phyloP scores from a whole-genome alignment of 768 basidiomycete genomes.

The Ramaria sp. region DNA sequence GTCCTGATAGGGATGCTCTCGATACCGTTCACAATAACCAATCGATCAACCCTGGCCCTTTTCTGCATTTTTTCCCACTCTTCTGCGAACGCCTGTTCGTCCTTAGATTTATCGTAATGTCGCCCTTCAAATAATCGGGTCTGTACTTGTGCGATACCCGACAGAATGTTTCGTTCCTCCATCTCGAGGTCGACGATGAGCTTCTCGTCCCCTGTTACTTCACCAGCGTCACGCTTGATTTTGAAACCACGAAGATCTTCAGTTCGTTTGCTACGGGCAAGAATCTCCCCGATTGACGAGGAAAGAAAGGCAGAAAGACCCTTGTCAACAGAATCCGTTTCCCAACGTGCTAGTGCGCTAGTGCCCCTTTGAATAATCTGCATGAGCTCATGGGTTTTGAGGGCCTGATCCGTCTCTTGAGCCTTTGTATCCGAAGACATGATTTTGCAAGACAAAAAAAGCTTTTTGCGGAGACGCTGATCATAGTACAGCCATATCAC shows the following conservation, averaged over 20 bases:
- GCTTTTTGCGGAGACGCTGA: conserved; percentile 51
- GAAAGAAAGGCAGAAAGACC: conserved; percentile 34
- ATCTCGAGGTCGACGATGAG: conserved; percentile 37
- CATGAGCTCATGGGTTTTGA: conserved; percentile 38
- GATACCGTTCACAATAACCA: conserved; percentile 28
- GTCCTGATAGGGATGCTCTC: conserved; percentile 20
- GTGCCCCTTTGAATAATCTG: conserved; percentile 48
- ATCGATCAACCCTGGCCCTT: conserved; percentile 30
- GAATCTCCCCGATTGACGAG: conserved; percentile 33
- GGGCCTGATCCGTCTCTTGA: conserved; percentile 20
- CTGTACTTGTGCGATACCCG: conserved; percentile 48
- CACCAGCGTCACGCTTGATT: conserved; percentile 29
- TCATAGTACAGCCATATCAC: too few species aligned
- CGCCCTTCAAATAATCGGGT: conserved; percentile 50
- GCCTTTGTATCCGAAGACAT: conserved; percentile 29
- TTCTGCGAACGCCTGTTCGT: conserved; percentile 26
- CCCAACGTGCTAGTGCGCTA: conserved; percentile 34
- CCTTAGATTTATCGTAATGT: conserved; percentile 16
- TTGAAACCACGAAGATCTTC: conserved; percentile 34
- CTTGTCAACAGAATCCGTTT: conserved; percentile 26
- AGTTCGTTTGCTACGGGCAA: conserved; percentile 33
- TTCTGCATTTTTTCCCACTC: conserved; percentile 40
- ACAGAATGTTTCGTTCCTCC: conserved; percentile 40
- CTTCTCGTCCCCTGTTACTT: conserved; percentile 15
- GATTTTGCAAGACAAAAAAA: conserved; percentile 55